A percentile compares a stretch with the other conserved stretches of the same genome.
Conservation (phyloP, 768 basidiomycete species). For the Russula dissimulans region DNA sequence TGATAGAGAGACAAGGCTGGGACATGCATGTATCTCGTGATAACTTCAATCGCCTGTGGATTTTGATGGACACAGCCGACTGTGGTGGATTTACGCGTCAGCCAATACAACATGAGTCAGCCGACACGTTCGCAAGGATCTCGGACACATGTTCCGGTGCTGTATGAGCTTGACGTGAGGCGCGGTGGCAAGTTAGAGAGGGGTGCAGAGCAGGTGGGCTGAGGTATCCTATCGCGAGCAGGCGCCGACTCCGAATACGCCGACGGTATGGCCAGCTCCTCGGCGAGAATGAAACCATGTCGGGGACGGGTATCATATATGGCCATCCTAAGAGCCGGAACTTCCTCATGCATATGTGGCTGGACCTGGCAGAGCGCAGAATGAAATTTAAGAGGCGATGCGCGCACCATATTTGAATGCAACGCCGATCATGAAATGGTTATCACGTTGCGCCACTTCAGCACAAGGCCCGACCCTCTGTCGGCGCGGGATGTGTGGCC, state of each 20-base stretch:
- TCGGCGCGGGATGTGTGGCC: too few species aligned
- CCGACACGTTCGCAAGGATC: not conserved
- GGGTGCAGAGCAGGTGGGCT: not conserved
- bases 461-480: too few species aligned
- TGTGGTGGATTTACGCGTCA: not conserved
- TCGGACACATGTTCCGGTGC: not conserved
- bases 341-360: not conserved
- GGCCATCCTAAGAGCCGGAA: not conserved
- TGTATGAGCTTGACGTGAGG: not conserved
- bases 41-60: not conserved
- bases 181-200: too few species aligned
- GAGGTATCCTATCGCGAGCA: not conserved
- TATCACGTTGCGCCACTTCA: not conserved
- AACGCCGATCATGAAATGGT: conserved; percentile 1
- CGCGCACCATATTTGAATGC: not conserved
- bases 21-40: not conserved
- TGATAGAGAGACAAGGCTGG: not conserved
- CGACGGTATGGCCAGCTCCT: too few species aligned
- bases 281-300: too few species aligned
- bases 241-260: not conserved
- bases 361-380: not conserved
- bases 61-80: not conserved
- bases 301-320: too few species aligned
- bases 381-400: conserved; percentile 5
- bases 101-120: not conserved